Base-by-base conservation (phyloP, 2,329 filamentous ascomycete species). In the Alternaria postmessia region DNA sequence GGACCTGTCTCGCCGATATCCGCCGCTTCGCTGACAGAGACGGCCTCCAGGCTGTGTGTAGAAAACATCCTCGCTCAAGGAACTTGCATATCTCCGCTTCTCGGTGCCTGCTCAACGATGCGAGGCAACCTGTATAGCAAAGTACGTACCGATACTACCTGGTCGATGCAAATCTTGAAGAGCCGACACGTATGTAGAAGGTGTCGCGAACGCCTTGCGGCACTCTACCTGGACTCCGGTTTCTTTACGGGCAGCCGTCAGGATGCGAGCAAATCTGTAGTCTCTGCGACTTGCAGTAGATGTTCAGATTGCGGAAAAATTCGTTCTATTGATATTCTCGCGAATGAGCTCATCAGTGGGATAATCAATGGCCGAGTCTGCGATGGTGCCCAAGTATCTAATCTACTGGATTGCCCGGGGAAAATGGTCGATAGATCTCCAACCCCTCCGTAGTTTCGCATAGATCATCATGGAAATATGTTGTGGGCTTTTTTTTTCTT, bases 21-120 rank as follows among this genome's bases (percentile, higher is more conserved):
- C 34, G 30, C 58, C 58, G 58, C 32, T n/a, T n/a, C 11, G n/a
- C 24, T 11, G 46, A 22, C 46, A 18, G 12, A 48, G 46, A 48
- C 30, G 18, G 1, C 24, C 38, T 22, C 9, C 9, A 18, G n/a
- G 36, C n/a, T 11, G 4, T 20, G n/a, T 39, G 7, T 4, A 22
- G 9, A 41, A 22, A 41, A 22, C 18, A 9, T 1, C 5, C 18
- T 22, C 18, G 18, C 18, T 41, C 36, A 18, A 38, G 6, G n/a
- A 11, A 4, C 8, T 39, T 39, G 3, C 8, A 18, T 14, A 20
- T 20, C 36, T 20, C n/a, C 8, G n/a, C 11, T 9, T 39, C 39
- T 12, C 39, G 11, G 7, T n/a, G 6, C 14, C 39, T 41, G 0
- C 11, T 6, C 39, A 14, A 41, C 1, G 9, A 7, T 11, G 1